phyloP scores from a whole-genome alignment of 2,329 filamentous ascomycete species.

The Ceratocystis colombiana region DNA sequence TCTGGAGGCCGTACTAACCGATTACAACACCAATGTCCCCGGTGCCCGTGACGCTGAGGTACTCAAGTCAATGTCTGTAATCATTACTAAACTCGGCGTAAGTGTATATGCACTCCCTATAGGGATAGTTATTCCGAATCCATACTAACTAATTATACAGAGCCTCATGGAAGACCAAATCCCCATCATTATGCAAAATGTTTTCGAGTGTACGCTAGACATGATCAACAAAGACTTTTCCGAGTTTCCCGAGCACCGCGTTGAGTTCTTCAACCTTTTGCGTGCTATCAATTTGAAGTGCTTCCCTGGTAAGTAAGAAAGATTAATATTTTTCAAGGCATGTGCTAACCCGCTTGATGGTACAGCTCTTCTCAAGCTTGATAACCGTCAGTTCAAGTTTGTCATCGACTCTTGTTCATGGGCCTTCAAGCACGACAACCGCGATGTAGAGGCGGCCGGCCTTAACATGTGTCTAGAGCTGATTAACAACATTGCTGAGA shows the following conservation, averaged over 20 bases:
- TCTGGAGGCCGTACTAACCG: constrained; percentile 82
- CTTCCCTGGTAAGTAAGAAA: constrained; percentile 56
- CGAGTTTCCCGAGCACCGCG: constrained; percentile 94
- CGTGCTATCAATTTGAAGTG: constrained; percentile 94
- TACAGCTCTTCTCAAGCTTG: constrained; percentile 72
- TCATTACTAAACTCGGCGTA: constrained; percentile 93
- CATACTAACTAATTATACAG: constrained; percentile 39
- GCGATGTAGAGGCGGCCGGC: constrained; percentile 90
- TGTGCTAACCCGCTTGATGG: constrained; percentile 18
- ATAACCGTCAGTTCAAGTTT: constrained; percentile 96
- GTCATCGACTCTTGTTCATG: constrained; percentile 99
- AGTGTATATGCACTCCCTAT: constrained; percentile 35
- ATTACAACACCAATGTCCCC: constrained; percentile 95
- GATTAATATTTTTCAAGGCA: background rate
- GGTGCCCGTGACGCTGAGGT: constrained; percentile 95
- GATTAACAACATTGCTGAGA: constrained; percentile 93
- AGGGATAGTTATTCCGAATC: constrained; percentile 25
- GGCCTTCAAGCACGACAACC: constrained; percentile 99
- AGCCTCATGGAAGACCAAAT: constrained; percentile 97
- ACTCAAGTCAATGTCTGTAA: constrained; percentile 91
- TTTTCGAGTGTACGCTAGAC: constrained; percentile 95
- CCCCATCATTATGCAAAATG: constrained; percentile 92
- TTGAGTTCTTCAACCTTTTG: constrained; percentile 98
- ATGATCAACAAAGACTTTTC: constrained; percentile 99
- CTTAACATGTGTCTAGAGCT: constrained; percentile 97